Evolutionary conservation across 1,139 yeast species (phyloP).

Genomic region (Wickerhamiella infanticola): DNA sequence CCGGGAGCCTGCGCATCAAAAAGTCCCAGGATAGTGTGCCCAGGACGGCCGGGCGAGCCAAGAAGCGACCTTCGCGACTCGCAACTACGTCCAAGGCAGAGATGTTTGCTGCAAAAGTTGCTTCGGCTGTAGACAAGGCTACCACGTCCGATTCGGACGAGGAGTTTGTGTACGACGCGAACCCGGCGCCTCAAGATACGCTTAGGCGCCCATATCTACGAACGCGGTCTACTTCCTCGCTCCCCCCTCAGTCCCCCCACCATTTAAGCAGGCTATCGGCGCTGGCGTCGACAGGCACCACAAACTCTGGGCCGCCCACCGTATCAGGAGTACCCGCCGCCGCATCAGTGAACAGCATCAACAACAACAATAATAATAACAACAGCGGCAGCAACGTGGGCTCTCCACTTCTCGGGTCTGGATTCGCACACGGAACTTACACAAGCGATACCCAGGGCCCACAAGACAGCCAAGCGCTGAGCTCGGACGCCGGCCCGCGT

Average conservation of each 20-base stretch:
- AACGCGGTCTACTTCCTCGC: slow-evolving; percentile 8
- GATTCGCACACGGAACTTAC: too few relatives aligned
- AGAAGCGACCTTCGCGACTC: slow-evolving; percentile 15
- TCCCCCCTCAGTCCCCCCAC: slow-evolving; percentile 3
- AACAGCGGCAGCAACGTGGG: too few relatives aligned
- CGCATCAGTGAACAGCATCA: background rate
- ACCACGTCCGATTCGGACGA: slow-evolving; percentile 82
- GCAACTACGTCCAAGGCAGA: slow-evolving; percentile 51
- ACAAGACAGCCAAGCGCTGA: too few relatives aligned
- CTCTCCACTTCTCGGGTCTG: too few relatives aligned
- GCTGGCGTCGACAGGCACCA: slow-evolving; percentile 1
- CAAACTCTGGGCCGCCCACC: background rate
- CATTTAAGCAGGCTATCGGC: background rate
- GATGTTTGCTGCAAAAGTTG: slow-evolving; percentile 83
- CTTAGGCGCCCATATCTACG: slow-evolving; percentile 13
- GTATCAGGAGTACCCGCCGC: background rate
- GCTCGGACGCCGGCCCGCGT: background rate
- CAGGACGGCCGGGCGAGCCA: slow-evolving; percentile 9
- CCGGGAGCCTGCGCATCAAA: slow-evolving; percentile 16
- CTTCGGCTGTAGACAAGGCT: slow-evolving; percentile 85
- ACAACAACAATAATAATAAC: too few relatives aligned
- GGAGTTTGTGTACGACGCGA: slow-evolving; percentile 77
- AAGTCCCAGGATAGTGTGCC: slow-evolving; percentile 23
- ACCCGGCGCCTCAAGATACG: slow-evolving; percentile 19
- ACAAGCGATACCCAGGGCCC: too few relatives aligned